Evolutionary conservation across 2,329 filamentous ascomycete genomes (phyloP).

Genomic region (Colletotrichum sp.): DNA sequence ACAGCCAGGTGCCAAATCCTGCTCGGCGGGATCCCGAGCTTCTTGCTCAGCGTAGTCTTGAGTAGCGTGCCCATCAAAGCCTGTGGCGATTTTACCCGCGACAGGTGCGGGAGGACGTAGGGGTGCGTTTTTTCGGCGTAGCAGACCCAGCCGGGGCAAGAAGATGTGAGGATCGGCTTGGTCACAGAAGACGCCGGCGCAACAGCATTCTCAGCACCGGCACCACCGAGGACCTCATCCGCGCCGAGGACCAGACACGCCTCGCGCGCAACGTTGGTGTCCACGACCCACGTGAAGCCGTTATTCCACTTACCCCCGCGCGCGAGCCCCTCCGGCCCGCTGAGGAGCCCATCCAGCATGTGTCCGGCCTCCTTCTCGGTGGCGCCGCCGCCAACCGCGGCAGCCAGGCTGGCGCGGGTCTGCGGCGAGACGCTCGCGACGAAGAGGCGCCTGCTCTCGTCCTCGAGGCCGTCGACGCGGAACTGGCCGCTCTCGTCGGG

Average conservation of each 20-base stretch:
- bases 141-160: constrained; percentile 97
- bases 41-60: constrained; percentile 82
- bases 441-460: constrained; percentile 75
- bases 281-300: constrained; percentile 86
- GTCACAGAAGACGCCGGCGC: constrained; percentile 5
- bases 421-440: constrained; percentile 94
- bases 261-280: constrained; percentile 85
- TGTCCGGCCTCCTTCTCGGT: constrained; percentile 76
- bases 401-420: constrained; percentile 85
- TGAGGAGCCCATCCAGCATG: constrained; percentile 84
- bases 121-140: constrained; percentile 99
- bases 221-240: constrained; percentile 65
- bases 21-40: constrained; percentile 73
- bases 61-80: constrained; percentile 88
- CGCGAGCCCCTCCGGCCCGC: constrained; percentile 71
- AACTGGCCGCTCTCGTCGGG: constrained; percentile 37
- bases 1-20: constrained; percentile 93
- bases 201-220: background rate
- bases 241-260: constrained; percentile 82
- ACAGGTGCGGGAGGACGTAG: constrained; percentile 89
- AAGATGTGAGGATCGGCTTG: constrained; percentile 80
- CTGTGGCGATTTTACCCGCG: constrained; percentile 91
- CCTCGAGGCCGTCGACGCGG: constrained; percentile 56
- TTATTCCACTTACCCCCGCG: constrained; percentile 75
- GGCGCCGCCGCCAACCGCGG: constrained; percentile 75